These are phyloP conservation scores for Bolboschoenoplectus hybrid DNA, from an alignment of 202 grass and related monocot species.

Conservation along the genomic window DNA sequence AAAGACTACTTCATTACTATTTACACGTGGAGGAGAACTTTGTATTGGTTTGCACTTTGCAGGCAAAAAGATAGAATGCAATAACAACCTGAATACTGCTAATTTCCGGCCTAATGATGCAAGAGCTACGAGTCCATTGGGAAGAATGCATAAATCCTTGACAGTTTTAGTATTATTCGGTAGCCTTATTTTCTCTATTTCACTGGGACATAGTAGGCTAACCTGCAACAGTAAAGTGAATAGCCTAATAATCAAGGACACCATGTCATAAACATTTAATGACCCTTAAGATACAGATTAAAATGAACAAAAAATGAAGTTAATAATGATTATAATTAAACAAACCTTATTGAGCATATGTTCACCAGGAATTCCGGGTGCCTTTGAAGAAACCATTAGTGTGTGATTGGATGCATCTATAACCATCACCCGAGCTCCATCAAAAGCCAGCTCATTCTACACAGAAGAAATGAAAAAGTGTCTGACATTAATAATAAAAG, in stretches of 20 bases:
- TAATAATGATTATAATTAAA: slow-evolving; percentile 26
- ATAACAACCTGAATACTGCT: slow-evolving; percentile 65
- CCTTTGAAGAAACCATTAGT: slow-evolving; percentile 68
- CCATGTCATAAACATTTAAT: slow-evolving; percentile 30
- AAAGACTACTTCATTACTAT: not conserved
- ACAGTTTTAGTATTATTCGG: slow-evolving; percentile 80
- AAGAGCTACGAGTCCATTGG: slow-evolving; percentile 58
- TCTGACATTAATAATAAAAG: slow-evolving; percentile 26
- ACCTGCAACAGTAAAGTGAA: slow-evolving; percentile 52
- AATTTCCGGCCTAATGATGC: slow-evolving; percentile 84
- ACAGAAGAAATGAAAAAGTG: slow-evolving; percentile 40
- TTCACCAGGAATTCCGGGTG: slow-evolving; percentile 57
- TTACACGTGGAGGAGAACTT: not conserved
- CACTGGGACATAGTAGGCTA: slow-evolving; percentile 63
- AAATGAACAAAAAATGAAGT: slow-evolving; percentile 34
- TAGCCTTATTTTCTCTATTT: slow-evolving; percentile 57
- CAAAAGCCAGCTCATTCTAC: slow-evolving; percentile 66
- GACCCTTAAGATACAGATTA: not conserved
- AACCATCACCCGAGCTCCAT: slow-evolving; percentile 84
- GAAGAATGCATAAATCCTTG: slow-evolving; percentile 74
- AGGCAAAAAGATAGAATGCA: slow-evolving; percentile 15
- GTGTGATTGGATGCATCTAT: slow-evolving; percentile 74
- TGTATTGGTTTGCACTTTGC: not conserved
- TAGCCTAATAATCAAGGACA: slow-evolving; percentile 33
- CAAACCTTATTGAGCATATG: slow-evolving; percentile 86